Base-by-base conservation (phyloP, 148 eudicot genomes). In the Rhododendron kiyosumense region DNA sequence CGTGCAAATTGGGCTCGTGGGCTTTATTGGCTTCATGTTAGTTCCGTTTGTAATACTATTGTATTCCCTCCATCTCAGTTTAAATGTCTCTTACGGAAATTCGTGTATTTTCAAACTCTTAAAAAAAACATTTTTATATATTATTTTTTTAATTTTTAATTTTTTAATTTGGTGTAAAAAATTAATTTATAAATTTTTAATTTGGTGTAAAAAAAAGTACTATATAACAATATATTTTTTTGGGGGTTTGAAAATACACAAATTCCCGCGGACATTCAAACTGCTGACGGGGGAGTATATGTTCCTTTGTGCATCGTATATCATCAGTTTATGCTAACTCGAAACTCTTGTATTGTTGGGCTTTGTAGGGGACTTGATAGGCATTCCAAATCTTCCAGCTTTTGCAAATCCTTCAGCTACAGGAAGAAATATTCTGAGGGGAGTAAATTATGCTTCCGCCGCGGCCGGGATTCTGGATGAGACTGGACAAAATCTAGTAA, bases 391-490 rank as follows among this genome's bases (percentile, higher is more conserved):
- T 63, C 43, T 93, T 63, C 96, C 93, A 45, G 82, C 95, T 11
- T 94, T 85, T 84, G 92, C 94, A 38, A 89, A 86, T 76, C 93
- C 94, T 17, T 87, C 86, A 6, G 88, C 91, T 1, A 89, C 84
- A 13, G 96, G 91, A 41, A 51, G 24, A 83, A 88, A 85, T 59
- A 87, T 92, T 83, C 81, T 94, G 3, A 85, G 83, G 57, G 98
- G 98, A 51, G 95, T 94, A 22, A 94, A 94, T 69, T 96, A 91
- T 65, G 98, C 98, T 14, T 96, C 98, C 36, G 98, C 96, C 51
- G 94, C 94, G 2, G 96, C 93, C 49, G 98, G 98, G 51, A 93
- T 96, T 82, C 91, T 93, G 0, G 96, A 94, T 18, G 94, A 94
- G 86, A 93, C 91, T 20, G 98, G 96, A 73, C 88, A 81, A 85